Percentiles rank a stretch among this genome's conserved stretches.
Conservation (phyloP, 192 early-diverging fungal genomes). For the Dispira parvispora region DNA sequence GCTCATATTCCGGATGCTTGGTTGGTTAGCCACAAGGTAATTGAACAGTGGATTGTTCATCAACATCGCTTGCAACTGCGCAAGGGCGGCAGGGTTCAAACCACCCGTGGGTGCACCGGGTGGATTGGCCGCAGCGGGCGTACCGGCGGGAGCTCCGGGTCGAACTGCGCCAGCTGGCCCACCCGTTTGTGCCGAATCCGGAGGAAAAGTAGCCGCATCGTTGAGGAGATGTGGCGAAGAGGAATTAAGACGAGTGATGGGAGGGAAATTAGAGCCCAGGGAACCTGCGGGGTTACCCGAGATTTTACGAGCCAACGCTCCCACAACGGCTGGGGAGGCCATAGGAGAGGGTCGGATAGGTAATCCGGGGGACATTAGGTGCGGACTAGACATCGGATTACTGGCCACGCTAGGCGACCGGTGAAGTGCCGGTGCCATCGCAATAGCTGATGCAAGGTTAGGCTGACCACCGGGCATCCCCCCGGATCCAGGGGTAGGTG, state of each 20-base stretch:
- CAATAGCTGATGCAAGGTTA: not conserved
- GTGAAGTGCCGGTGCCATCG: not conserved
- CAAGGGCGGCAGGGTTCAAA: not conserved
- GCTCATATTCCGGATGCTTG: not conserved
- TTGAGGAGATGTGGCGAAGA: not conserved
- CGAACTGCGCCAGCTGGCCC: not conserved
- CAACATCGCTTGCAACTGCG: not conserved
- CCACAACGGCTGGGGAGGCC: constrained; percentile 5
- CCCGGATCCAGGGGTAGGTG: not conserved
- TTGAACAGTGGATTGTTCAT: not conserved
- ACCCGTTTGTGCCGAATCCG: not conserved
- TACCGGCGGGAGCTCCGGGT: not conserved
- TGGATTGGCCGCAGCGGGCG: not conserved
- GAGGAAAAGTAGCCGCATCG: not conserved
- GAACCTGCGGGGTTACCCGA: not conserved
- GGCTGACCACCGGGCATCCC: not conserved
- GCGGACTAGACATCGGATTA: constrained; percentile 1
- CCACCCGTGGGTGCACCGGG: not conserved
- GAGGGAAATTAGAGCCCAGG: not conserved
- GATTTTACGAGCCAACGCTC: not conserved
- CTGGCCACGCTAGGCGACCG: not conserved
- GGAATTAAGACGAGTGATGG: not conserved
- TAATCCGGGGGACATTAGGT: not conserved
- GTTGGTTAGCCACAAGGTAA: not conserved
- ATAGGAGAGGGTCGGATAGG: not conserved